phyloP scores from a whole-genome alignment of 768 basidiomycete species.

The Leccinum aurantiacum region DNA sequence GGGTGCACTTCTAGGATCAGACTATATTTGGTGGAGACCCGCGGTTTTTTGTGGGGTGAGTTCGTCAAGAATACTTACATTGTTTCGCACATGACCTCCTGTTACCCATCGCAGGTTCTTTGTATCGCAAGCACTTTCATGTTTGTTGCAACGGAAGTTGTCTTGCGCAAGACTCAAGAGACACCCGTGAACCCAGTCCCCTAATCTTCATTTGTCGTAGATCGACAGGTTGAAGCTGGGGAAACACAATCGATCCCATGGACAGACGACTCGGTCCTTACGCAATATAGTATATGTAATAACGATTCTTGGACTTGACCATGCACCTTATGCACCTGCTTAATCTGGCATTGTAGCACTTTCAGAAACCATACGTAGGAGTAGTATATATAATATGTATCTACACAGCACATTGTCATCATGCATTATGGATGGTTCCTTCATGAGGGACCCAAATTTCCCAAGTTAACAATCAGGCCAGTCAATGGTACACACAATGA shows the following conservation, averaged over 20 bases:
- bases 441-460: neutral
- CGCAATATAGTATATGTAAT: slow-evolving; percentile 1
- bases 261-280: neutral
- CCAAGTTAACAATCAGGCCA: no score
- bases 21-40: slow-evolving; percentile 57
- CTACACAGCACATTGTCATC: no score
- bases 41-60: slow-evolving; percentile 49
- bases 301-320: neutral
- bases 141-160: slow-evolving; percentile 16
- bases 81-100: slow-evolving; percentile 2
- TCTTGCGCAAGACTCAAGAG: slow-evolving; percentile 2
- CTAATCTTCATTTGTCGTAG: neutral
- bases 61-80: neutral
- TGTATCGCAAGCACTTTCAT: slow-evolving; percentile 15
- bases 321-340: neutral
- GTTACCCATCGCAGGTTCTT: slow-evolving; percentile 13
- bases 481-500: no score
- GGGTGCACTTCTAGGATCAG: slow-evolving; percentile 52
- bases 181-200: neutral
- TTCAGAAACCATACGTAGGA: neutral
- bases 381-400: neutral
- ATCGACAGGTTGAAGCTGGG: neutral
- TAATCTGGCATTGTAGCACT: neutral
- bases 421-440: neutral
- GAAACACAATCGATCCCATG: neutral